phyloP scores from a whole-genome alignment of 768 basidiomycete species.

The Suillus variegatus region DNA sequence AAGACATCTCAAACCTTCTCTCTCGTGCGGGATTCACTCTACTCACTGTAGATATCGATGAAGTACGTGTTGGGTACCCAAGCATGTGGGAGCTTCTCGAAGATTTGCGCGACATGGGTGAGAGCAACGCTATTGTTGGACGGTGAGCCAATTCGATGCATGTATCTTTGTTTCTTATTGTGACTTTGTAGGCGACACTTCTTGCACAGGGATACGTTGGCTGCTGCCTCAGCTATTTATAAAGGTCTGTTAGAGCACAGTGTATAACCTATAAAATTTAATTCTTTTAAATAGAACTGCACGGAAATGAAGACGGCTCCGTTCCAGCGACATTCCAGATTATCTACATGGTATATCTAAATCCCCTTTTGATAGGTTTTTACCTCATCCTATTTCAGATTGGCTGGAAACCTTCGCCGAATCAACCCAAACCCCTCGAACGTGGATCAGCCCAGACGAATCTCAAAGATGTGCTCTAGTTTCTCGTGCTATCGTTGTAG shows the following conservation, averaged over 20 bases:
- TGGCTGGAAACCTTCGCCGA: conserved; percentile 78
- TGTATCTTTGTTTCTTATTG: not conserved
- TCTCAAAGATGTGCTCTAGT: conserved; percentile 60
- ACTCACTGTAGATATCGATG: conserved; percentile 94
- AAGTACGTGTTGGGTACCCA: conserved; percentile 88
- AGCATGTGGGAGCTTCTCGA: conserved; percentile 95
- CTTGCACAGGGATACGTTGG: conserved; percentile 81
- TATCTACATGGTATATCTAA: conserved; percentile 77
- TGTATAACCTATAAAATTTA: not conserved
- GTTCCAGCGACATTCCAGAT: conserved; percentile 96
- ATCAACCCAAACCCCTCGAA: conserved; percentile 65
- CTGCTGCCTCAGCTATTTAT: conserved; percentile 93
- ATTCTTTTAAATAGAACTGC: conserved; percentile 58
- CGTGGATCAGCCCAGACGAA: conserved; percentile 62
- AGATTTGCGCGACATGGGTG: conserved; percentile 96
- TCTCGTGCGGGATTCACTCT: conserved; percentile 91
- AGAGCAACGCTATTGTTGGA: conserved; percentile 88
- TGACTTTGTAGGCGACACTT: conserved; percentile 52
- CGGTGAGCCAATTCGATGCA: conserved; percentile 45
- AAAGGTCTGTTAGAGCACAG: conserved; percentile 53
- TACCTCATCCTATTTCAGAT: conserved; percentile 46
- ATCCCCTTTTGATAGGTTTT: not conserved
- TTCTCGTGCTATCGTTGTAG: not conserved
- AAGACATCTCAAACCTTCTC: conserved; percentile 91
- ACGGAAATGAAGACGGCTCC: conserved; percentile 80